Percentiles rank a stretch among this genome's conserved stretches.
Evolutionary conservation across 805 yeast species (phyloP).

Genomic region (Sugiyamaella chiloensis): DNA sequence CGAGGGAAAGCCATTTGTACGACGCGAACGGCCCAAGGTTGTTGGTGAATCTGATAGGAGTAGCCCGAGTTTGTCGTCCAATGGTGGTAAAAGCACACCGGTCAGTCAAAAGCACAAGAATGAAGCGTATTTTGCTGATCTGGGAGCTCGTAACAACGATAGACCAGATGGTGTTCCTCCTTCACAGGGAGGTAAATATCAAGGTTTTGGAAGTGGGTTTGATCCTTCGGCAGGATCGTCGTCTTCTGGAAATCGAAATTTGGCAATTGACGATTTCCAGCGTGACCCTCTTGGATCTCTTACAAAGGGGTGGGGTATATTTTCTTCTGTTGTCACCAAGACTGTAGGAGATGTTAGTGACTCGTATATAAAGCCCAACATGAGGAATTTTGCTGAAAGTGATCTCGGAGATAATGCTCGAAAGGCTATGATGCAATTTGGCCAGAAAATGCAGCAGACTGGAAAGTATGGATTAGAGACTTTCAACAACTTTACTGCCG

Average conservation of each 20-base stretch:
- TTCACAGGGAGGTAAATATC: constrained; percentile 88
- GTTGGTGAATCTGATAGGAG: constrained; percentile 14
- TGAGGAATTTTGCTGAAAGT: constrained; percentile 72
- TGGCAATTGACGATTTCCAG: constrained; percentile 32
- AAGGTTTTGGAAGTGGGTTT: constrained; percentile 87
- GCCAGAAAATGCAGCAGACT: constrained; percentile 89
- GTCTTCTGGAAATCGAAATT: constrained; percentile 7
- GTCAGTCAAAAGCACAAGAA: constrained; percentile 56
- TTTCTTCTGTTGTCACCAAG: constrained; percentile 79
- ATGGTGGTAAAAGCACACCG: too few relatives aligned
- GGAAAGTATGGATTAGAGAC: constrained; percentile 71
- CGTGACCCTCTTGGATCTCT: constrained; percentile 90
- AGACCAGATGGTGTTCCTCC: constrained; percentile 84
- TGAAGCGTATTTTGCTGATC: constrained; percentile 75
- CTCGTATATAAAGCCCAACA: constrained; percentile 85
- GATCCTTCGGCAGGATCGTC: constrained; percentile 38
- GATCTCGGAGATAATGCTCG: constrained; percentile 80
- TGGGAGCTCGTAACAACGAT: constrained; percentile 67
- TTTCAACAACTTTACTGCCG: constrained; percentile 53
- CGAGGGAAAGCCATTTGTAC: constrained; percentile 63
- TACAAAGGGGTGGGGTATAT: constrained; percentile 90
- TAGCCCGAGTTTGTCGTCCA: constrained; percentile 13
- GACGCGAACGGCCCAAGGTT: constrained; percentile 20
- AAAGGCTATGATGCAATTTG: constrained; percentile 95
- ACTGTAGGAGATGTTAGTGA: constrained; percentile 85